Conservation (phyloP, 73 alveolate species). For the Breviolum minutum region DNA sequence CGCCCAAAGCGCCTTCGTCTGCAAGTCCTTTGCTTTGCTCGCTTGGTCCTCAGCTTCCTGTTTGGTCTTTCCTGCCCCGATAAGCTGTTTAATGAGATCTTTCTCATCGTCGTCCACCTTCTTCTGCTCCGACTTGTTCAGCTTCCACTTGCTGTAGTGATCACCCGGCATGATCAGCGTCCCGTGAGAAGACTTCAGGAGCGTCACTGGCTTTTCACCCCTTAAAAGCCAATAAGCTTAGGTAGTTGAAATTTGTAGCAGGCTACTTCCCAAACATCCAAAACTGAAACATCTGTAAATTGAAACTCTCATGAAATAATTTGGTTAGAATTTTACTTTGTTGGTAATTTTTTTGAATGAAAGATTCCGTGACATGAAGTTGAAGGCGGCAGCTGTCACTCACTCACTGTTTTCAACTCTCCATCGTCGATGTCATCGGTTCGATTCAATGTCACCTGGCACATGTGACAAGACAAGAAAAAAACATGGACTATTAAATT, state of each 20-base stretch:
- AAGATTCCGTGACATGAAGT: too few species aligned
- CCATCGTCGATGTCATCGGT: too few species aligned
- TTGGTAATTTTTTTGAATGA: too few species aligned
- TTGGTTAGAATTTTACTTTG: too few species aligned
- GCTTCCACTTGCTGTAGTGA: conserved; percentile 17
- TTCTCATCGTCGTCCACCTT: conserved; percentile 25
- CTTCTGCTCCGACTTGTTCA: conserved; percentile 21
- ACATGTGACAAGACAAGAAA: too few species aligned
- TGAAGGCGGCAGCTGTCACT: too few species aligned
- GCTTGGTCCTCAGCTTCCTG: background rate
- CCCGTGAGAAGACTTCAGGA: background rate
- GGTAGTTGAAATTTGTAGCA: background rate
- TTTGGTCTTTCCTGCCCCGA: background rate
- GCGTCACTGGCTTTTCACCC: background rate
- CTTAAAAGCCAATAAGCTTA: background rate
- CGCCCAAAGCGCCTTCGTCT: background rate
- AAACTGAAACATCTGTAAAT: too few species aligned
- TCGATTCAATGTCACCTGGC: too few species aligned
- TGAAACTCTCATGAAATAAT: too few species aligned
- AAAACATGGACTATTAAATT: too few species aligned
- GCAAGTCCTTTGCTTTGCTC: background rate
- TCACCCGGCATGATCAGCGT: background rate
- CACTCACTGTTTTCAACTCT: too few species aligned
- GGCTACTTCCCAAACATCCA: background rate
- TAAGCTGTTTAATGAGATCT: background rate